These are phyloP conservation scores for Cladophialophora psammophila DNA, from an alignment of 2,329 filamentous ascomycete genomes.

Conservation along the genomic window DNA sequence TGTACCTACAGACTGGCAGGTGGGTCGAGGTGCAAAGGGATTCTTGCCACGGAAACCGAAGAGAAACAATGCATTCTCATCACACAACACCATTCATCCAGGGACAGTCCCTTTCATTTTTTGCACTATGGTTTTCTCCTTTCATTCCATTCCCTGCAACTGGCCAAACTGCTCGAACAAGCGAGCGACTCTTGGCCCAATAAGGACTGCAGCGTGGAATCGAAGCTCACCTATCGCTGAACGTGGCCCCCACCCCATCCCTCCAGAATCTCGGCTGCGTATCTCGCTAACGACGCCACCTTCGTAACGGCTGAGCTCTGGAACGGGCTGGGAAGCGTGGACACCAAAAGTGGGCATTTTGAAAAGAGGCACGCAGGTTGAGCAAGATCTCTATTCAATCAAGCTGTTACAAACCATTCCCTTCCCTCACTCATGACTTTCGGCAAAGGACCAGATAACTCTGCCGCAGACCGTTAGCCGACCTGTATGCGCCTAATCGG, in stretches of 20 bases:
- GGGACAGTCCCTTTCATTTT: neutral
- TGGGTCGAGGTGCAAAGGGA: neutral
- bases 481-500: constrained; percentile 6
- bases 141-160: neutral
- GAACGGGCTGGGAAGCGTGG: neutral
- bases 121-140: neutral
- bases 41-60: neutral
- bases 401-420: neutral
- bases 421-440: neutral
- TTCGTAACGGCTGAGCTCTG: constrained; percentile 18
- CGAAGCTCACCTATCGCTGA: constrained; percentile 3
- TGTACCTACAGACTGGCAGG: neutral
- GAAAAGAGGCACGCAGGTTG: neutral
- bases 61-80: neutral
- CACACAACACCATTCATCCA: neutral
- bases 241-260: constrained; percentile 2
- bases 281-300: constrained; percentile 9
- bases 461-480: neutral
- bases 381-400: neutral
- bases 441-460: neutral
- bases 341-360: constrained; percentile 3
- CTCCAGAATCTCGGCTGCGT: constrained; percentile 12
- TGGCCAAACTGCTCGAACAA: neutral
- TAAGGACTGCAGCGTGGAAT: constrained; percentile 4
- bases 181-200: neutral